Conservation (phyloP, 805 yeast genomes). For the Ogataea pilisensis region DNA sequence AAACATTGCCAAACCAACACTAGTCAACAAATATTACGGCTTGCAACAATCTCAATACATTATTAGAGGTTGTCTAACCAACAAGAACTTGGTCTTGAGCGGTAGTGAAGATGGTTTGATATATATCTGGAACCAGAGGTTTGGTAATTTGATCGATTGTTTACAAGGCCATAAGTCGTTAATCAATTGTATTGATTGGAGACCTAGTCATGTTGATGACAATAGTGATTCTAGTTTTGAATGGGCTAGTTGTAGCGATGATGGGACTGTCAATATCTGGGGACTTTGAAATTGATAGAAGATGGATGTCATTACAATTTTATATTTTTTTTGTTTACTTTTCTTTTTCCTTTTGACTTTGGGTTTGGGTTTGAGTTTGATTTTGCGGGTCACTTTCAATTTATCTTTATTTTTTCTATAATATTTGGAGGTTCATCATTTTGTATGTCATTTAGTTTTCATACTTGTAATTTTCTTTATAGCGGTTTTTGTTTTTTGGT, state of each 20-base stretch:
- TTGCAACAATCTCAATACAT: constrained; percentile 67
- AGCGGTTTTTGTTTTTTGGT: too few relatives aligned
- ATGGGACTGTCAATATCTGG: constrained; percentile 67
- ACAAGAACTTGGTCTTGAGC: constrained; percentile 67
- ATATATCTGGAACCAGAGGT: constrained; percentile 72
- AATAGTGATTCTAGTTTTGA: constrained; percentile 34
- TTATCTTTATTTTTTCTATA: neutral
- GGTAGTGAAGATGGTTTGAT: constrained; percentile 82
- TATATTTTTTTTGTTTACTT: neutral
- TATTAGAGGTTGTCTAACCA: constrained; percentile 74
- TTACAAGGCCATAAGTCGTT: constrained; percentile 60
- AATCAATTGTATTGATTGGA: constrained; percentile 82
- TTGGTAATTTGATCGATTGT: constrained; percentile 60
- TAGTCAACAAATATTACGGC: constrained; percentile 65
- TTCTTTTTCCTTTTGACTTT: neutral
- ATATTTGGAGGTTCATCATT: too few relatives aligned
- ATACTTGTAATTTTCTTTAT: too few relatives aligned
- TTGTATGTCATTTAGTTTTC: too few relatives aligned
- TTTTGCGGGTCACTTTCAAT: neutral
- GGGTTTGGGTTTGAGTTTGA: neutral
- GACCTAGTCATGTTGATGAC: constrained; percentile 20
- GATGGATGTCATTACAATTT: neutral
- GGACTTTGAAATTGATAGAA: too few relatives aligned
- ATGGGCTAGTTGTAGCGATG: constrained; percentile 82
- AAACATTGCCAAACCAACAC: constrained; percentile 37